These are phyloP conservation scores for Silene coronaria DNA, from an alignment of 179 eudicot genomes.

Conservation along the genomic window DNA sequence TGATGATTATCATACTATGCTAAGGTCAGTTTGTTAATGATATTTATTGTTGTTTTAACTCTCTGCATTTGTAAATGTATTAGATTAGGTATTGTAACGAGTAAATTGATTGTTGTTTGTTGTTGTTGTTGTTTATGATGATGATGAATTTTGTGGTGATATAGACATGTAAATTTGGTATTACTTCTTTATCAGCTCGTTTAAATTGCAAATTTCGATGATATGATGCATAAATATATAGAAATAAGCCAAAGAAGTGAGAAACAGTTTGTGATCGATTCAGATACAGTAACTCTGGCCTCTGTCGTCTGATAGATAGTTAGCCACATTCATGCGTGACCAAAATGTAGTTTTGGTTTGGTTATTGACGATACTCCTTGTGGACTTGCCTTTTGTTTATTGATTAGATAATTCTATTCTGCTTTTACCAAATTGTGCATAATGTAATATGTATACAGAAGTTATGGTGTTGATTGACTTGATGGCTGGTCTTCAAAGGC, in stretches of 20 bases:
- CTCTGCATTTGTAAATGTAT: background rate
- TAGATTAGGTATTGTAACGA: background rate
- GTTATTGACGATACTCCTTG: background rate
- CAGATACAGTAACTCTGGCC: background rate
- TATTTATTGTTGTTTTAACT: background rate
- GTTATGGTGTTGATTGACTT: background rate
- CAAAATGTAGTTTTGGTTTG: background rate
- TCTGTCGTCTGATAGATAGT: background rate
- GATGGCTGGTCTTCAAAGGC: background rate
- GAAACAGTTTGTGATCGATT: background rate
- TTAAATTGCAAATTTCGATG: background rate
- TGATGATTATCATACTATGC: constrained; percentile 90
- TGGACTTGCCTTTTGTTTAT: background rate
- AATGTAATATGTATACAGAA: background rate
- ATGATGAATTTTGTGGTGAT: background rate
- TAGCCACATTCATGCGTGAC: background rate
- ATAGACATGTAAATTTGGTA: background rate
- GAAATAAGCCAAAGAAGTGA: background rate
- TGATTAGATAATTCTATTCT: background rate
- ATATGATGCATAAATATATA: background rate
- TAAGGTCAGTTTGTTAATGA: constrained; percentile 32
- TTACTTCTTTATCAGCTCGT: background rate
- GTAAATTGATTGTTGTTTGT: background rate
- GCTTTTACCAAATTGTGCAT: background rate
- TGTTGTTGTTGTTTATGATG: background rate